Conservation (phyloP, 495 filamentous ascomycete genomes). For the Physcia stellaris region DNA sequence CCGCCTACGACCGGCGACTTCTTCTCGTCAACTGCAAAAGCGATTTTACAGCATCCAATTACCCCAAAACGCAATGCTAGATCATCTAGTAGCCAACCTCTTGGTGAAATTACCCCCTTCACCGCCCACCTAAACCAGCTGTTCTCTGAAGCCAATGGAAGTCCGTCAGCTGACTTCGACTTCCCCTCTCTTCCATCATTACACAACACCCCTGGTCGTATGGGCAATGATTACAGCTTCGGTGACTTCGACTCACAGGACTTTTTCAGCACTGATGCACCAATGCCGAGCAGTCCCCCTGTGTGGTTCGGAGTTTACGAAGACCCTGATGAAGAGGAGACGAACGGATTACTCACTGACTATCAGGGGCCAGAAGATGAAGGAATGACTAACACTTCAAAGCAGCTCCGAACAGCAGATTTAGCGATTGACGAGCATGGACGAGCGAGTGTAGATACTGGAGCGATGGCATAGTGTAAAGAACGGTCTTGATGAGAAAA, state of each 20-base stretch:
- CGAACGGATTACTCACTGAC: too few relatives aligned
- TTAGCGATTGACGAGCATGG: too few relatives aligned
- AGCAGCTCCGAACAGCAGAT: too few relatives aligned
- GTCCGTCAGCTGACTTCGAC: slow-evolving; percentile 20
- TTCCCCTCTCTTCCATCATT: slow-evolving; percentile 25
- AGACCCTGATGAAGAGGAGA: slow-evolving; percentile 15
- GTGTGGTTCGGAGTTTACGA: slow-evolving; percentile 23
- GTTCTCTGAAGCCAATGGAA: slow-evolving; percentile 39
- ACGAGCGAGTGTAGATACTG: too few relatives aligned
- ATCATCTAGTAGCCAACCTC: slow-evolving; percentile 6
- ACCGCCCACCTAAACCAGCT: slow-evolving; percentile 46
- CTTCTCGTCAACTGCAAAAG: slow-evolving; percentile 13
- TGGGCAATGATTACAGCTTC: slow-evolving; percentile 14
- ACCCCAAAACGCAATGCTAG: slow-evolving; percentile 15
- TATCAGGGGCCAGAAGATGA: too few relatives aligned
- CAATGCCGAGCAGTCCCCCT: slow-evolving; percentile 43
- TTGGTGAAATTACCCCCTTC: slow-evolving; percentile 34
- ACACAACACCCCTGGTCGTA: slow-evolving; percentile 24
- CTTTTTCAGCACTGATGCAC: slow-evolving; percentile 33
- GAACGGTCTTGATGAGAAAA: too few relatives aligned
- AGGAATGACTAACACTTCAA: too few relatives aligned
- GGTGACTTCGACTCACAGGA: slow-evolving; percentile 23
- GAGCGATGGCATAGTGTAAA: too few relatives aligned
- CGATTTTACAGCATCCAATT: slow-evolving; percentile 9
- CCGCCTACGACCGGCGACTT: slow-evolving; percentile 12